A percentile compares a stretch with the other conserved stretches of the same genome.
phyloP scores from a whole-genome alignment of 441 rosid genomes.

The Mallotus repandus region DNA sequence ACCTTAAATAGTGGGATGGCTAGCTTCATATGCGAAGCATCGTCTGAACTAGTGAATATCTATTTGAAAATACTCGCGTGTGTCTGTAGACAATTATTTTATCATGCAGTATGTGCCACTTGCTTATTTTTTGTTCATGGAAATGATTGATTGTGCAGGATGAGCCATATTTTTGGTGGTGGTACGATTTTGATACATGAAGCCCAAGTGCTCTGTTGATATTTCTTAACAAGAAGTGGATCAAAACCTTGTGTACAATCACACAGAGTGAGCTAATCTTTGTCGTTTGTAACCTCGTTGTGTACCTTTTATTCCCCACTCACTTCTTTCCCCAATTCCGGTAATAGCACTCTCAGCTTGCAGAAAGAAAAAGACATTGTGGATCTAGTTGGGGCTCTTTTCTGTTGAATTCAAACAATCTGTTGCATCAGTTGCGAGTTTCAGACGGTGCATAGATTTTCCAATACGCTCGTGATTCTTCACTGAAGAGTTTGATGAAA shows the following conservation, averaged over 20 bases:
- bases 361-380: neutral
- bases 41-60: neutral
- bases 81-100: too few species aligned
- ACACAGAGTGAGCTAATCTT: neutral
- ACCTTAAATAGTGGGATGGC: neutral
- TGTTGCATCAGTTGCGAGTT: too few species aligned
- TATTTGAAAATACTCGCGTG: neutral
- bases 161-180: conserved; percentile 60
- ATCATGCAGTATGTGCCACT: too few species aligned
- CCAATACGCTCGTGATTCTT: too few species aligned
- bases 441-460: too few species aligned
- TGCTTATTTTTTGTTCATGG: neutral
- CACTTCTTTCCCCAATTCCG: neutral
- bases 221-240: neutral
- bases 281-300: neutral
- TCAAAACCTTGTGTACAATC: neutral
- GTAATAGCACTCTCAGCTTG: neutral
- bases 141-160: conserved; percentile 47
- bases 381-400: too few species aligned
- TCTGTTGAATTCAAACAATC: too few species aligned
- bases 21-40: neutral
- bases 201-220: conserved; percentile 8
- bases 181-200: conserved; percentile 63
- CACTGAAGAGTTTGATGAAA: too few species aligned
- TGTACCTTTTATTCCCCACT: too few species aligned